Conservation (phyloP, 345 rosid genomes). For the Microthlaspi erraticum region DNA sequence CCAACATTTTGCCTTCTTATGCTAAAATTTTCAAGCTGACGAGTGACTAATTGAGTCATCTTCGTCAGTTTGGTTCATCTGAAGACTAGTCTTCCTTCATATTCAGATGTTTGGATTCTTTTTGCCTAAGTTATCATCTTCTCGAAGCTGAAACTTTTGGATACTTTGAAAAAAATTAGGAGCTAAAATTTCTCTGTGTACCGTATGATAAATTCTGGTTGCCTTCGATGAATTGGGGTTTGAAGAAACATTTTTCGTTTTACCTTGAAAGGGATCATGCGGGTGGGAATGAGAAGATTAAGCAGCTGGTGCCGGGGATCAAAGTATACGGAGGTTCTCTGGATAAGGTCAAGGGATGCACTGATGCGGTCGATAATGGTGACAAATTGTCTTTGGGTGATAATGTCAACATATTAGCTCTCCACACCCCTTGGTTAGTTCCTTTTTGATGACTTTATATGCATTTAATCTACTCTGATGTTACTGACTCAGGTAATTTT, state of each 20-base stretch:
- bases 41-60: background rate
- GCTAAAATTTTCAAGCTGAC: background rate
- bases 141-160: background rate
- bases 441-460: background rate
- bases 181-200: background rate
- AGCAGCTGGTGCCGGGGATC: conserved; percentile 70
- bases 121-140: background rate
- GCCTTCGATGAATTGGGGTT: conserved; percentile 1
- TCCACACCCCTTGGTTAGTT: conserved; percentile 86
- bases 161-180: background rate
- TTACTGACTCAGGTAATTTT: background rate
- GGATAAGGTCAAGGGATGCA: conserved; percentile 80
- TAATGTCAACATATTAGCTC: conserved; percentile 61
- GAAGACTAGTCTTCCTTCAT: background rate
- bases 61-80: conserved; percentile 1
- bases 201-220: background rate
- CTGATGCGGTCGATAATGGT: conserved; percentile 72
- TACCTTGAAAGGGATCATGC: conserved; percentile 79
- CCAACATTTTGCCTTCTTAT: background rate
- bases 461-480: background rate
- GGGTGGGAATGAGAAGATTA: conserved; percentile 87
- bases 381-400: conserved; percentile 65
- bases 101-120: conserved; percentile 10
- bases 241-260: background rate
- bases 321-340: conserved; percentile 85